Evolutionary conservation across 2,329 filamentous ascomycete species (phyloP), one percentile per base, ranked within the genome.

Genomic region (Claviceps quebecensis): DNA sequence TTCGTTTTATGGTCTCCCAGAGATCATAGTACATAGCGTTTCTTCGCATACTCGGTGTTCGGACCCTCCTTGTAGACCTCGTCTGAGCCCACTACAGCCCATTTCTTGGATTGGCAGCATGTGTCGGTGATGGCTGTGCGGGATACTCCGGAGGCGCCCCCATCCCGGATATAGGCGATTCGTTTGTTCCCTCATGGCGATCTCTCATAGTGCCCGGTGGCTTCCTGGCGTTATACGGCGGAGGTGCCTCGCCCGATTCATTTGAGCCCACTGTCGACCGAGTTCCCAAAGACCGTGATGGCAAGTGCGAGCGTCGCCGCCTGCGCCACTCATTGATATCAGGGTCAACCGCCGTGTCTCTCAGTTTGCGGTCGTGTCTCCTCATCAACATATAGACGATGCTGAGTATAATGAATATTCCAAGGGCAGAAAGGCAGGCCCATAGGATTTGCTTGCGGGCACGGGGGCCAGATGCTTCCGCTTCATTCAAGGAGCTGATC

Each of bases 201-300:
- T 47, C 44, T 36, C 14, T 22, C 14, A 39, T 23, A 19, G 50
- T 38, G 34, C 26, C 50, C 17, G 55, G 50, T 29, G 60, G 55
- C 55, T 64, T 62, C 57, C 65, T 66, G 6, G 60, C 59, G 41
- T 67, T 69, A 61, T 85, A 85, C 0, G 81, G 78, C 47, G 81
- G 81, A 48, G 81, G 81, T 9, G 80, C 78, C 61, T 84, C 79
- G 29, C 81, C 81, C 44, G 73, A 64, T 65, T 83, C 80, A 60
- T 84, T 74, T 52, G 84, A 63, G 0, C 81, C 81, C 56, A 84
- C 81, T 45, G 74, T 51, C 2, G 61, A 58, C 40, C 55, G 56
- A 6, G 57, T 51, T 3, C 54, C 56, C 40, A 49, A 37, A 58
- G 57, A 59, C 19, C 40, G 13, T 19, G 8, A 11, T 23, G 40